phyloP scores from a whole-genome alignment of 495 filamentous ascomycete species.

The Amniculicola lignicola region DNA sequence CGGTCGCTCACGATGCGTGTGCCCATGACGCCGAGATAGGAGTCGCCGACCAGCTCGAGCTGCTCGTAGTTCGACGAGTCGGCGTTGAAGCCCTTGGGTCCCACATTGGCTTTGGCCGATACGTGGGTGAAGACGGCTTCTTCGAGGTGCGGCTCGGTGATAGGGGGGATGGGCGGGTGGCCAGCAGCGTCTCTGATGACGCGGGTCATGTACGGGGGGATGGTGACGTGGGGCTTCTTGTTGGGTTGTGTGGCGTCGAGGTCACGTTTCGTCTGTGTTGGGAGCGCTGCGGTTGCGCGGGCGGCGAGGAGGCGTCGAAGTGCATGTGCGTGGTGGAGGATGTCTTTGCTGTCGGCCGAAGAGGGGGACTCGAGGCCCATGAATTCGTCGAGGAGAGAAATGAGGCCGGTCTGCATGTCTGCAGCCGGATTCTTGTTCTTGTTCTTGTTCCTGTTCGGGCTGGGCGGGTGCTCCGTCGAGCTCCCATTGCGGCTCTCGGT shows the following conservation, averaged over 20 bases:
- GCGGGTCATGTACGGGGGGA: conserved; percentile 16
- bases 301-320: conserved; percentile 14
- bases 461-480: too few species aligned
- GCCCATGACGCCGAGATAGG: conserved; percentile 41
- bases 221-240: not conserved
- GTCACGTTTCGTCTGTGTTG: not conserved
- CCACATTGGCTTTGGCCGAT: not conserved
- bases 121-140: conserved; percentile 65
- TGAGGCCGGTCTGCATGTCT: conserved; percentile 20
- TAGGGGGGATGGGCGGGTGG: conserved; percentile 56
- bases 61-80: conserved; percentile 30
- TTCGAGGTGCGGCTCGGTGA: conserved; percentile 56
- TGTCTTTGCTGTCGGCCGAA: conserved; percentile 7
- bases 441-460: not conserved
- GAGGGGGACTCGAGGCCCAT: not conserved
- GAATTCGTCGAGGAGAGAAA: conserved; percentile 21
- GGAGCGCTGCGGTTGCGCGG: not conserved
- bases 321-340: conserved; percentile 16
- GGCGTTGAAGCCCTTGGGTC: not conserved
- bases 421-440: not conserved
- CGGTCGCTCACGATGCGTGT: conserved; percentile 36
- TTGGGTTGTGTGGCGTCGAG: conserved; percentile 15
- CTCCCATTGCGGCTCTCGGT: not conserved
- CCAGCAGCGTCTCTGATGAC: conserved; percentile 1
- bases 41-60: conserved; percentile 46